These are phyloP conservation scores for Spinacia oleracea DNA, from an alignment of 179 eudicot species.

Conservation along the genomic window DNA sequence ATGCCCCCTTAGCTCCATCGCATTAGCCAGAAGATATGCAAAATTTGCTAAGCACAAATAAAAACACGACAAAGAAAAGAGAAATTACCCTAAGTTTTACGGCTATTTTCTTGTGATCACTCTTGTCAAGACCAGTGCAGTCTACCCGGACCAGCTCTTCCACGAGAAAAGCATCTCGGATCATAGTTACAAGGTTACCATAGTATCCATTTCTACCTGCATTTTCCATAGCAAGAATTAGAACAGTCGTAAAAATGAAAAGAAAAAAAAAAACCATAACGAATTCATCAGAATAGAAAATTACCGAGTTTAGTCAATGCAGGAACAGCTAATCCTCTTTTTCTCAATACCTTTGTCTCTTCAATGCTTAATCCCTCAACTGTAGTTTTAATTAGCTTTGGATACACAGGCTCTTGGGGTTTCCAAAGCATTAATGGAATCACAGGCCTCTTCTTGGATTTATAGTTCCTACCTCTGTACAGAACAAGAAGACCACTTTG, in stretches of 20 bases:
- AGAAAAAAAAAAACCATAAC: neutral
- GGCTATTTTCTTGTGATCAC: constrained; percentile 84
- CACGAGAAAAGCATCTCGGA: constrained; percentile 87
- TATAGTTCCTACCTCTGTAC: constrained; percentile 85
- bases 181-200: constrained; percentile 86
- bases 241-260: neutral
- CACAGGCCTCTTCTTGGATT: constrained; percentile 68
- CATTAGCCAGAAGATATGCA: neutral
- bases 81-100: constrained; percentile 77
- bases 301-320: constrained; percentile 82
- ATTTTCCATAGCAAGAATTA: constrained; percentile 24
- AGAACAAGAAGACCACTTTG: constrained; percentile 70
- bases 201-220: constrained; percentile 93
- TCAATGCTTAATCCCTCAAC: constrained; percentile 84
- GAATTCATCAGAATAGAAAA: constrained; percentile 7
- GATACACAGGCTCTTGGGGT: constrained; percentile 94
- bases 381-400: constrained; percentile 80
- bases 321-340: constrained; percentile 73
- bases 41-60: neutral
- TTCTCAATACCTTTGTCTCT: constrained; percentile 79
- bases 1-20: too few relatives aligned
- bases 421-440: constrained; percentile 98
- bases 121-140: constrained; percentile 76
- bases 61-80: constrained; percentile 1
- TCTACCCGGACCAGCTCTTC: constrained; percentile 86